phyloP scores from a whole-genome alignment of 176 grass and related monocot species.

The Aegilops umbellulata region DNA sequence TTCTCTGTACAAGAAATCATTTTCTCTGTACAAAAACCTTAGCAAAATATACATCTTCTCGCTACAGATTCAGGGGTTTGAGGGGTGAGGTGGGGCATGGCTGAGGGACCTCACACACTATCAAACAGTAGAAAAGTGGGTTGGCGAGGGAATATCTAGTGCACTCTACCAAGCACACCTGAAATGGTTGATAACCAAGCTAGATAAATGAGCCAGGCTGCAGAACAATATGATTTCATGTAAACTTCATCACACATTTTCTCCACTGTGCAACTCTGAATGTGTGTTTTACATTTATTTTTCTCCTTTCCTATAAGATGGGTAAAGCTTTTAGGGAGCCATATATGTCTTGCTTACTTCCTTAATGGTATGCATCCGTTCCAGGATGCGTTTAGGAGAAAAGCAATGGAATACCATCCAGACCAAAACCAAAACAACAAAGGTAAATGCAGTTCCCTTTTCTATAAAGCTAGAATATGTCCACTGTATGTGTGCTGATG shows the following conservation, averaged over 20 bases:
- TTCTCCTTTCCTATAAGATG: neutral
- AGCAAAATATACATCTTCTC: too few relatives aligned
- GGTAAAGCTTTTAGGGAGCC: neutral
- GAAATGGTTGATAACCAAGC: neutral
- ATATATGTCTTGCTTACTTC: constrained; percentile 17
- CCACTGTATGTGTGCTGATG: neutral
- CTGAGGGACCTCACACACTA: neutral
- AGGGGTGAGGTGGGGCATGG: neutral
- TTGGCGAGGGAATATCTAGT: too few relatives aligned
- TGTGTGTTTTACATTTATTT: neutral
- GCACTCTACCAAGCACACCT: neutral
- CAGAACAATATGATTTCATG: neutral
- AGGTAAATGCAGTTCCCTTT: constrained; percentile 32
- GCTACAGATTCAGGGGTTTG: neutral
- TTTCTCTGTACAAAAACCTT: too few relatives aligned
- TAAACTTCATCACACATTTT: neutral
- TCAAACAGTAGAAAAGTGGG: neutral
- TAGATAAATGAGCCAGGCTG: neutral
- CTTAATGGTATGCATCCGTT: constrained; percentile 38
- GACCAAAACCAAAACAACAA: constrained; percentile 83
- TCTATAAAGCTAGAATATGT: constrained; percentile 5
- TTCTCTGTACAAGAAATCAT: too few relatives aligned
- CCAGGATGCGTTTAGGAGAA: constrained; percentile 78
- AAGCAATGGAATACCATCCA: constrained; percentile 87
- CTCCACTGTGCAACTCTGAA: neutral